Evolutionary conservation across 345 rosid species (phyloP), one percentile per base, ranked within the genome.

Genomic region (Carallia brachiata): DNA sequence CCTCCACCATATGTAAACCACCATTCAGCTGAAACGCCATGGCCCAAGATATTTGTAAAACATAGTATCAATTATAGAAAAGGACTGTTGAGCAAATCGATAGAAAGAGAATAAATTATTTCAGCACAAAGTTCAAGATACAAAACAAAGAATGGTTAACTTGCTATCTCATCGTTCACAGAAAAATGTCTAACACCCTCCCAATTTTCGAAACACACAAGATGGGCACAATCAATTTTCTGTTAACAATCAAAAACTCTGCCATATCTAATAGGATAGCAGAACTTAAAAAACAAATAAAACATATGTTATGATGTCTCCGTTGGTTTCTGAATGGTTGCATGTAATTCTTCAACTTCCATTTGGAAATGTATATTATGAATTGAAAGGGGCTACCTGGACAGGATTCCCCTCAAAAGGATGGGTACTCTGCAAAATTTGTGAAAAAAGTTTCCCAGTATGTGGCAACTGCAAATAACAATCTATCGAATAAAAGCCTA

Each of bases 1-100:
- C 90, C 84, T 75, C 93, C 98, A 61, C 96, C 98, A 74, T 89
- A 92, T 8, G 97, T 84, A 69, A 90, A 84, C 99, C 99, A 95
- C 99, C 99, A 92, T 75, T 95, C 99, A 73, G 84, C 99, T 95
- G 69, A 36, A 79, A 67, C 57, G 65, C 67, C 23, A 16, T 52
- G 15, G 36, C 7, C 5, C 37, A 60, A 16, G 47, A 61, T 48
- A 64, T 77, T 62, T 63, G 62, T 60, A 13, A 61, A 44, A 57
- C 32, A 13, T 50, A 40, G 62, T 54, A 30, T 32, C 6, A 30
- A 54, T 48, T 52, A 7, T 4, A 28, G 28, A 77, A 76, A 61
- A 31, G 59, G 28, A 39, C 52, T 36, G 17, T 19, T 36, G 16
- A 28, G 39, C 19, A 40, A 62, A 13, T 47, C n/a, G 34, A 67